Evolutionary conservation across 768 basidiomycete species (phyloP), one percentile per base, ranked within the genome.

Genomic region (Kwoniella shandongensis): DNA sequence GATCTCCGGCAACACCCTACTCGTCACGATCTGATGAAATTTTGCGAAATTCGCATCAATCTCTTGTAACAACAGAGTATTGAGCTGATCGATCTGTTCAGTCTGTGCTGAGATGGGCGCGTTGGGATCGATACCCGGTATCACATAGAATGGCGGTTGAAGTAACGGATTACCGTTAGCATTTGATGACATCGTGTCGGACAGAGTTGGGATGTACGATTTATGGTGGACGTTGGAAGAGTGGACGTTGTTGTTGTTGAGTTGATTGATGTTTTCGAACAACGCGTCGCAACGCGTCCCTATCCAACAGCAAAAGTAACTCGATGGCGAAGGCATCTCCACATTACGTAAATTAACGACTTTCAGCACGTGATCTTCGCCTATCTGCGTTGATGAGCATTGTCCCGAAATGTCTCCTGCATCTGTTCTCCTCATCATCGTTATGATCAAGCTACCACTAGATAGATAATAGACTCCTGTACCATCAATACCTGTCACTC

Each of bases 81-180:
- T 93, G 69, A 93, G 81, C 73, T 96, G 93, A 76, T 98, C 93
- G 56, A 96, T 90, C 77, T 93, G 89, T 69, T 94, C 91, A 51
- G 91, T 87, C 78, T 96, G 92, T 68, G 67, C 68, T 87, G 90
- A 57, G 82, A 76, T 67, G 5, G 75, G 72, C 20, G 74, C 54
- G 18, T 57, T 57, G 23, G 75, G 73, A 23, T 67, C 64, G 20
- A 76, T 72, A 13, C 72, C 72, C 8, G 66, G 67, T 27, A 76
- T 72, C 42, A 61, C 41, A 29, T 60, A 73, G 64, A 76, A 76
- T 23, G 75, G 75, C 4, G 68, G 66, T 11, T 65, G 55, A 15
- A 70, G 59, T 8, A 74, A 58, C 22, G 69, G 63, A 50, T 73
- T 71, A 3, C 20, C 20, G 11, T 39, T 15, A 13, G 50, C 20